These are phyloP conservation scores for Adansonia grandidieri DNA, from an alignment of 441 rosid genomes.

Conservation along the genomic window DNA sequence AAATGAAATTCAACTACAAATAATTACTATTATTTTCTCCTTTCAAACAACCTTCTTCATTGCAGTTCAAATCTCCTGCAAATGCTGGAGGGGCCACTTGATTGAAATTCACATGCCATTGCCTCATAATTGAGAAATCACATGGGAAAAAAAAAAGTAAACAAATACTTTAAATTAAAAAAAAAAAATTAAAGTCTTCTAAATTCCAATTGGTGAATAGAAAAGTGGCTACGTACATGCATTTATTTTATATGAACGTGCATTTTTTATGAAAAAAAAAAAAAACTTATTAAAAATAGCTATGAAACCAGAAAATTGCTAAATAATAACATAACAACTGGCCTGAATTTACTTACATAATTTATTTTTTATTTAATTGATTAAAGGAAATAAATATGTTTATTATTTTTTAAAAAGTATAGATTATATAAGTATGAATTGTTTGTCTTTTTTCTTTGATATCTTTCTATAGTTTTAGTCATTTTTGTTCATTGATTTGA, in stretches of 20 bases:
- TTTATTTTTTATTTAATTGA: too few relatives aligned
- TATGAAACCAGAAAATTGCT: neutral
- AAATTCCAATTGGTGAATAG: neutral
- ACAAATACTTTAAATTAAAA: neutral
- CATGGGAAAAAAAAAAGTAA: neutral
- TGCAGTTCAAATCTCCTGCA: neutral
- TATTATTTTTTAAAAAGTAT: too few relatives aligned
- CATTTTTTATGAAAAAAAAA: neutral
- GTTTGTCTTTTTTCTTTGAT: too few relatives aligned
- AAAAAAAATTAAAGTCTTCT: neutral
- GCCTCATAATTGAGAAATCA: conserved; percentile 1
- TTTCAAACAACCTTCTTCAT: neutral
- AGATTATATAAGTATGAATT: too few relatives aligned
- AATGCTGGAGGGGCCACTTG: neutral
- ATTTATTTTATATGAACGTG: neutral
- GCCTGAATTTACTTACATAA: neutral
- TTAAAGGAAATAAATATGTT: too few relatives aligned
- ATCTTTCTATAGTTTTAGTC: too few relatives aligned
- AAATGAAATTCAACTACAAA: neutral
- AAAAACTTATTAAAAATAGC: neutral
- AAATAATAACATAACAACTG: neutral
- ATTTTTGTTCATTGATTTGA: too few relatives aligned
- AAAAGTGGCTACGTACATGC: conserved; percentile 6
- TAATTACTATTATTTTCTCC: neutral
- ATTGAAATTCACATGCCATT: conserved; percentile 14